These are phyloP conservation scores for Epichloe glyceriae DNA, from an alignment of 2,329 filamentous ascomycete species.

Conservation along the genomic window DNA sequence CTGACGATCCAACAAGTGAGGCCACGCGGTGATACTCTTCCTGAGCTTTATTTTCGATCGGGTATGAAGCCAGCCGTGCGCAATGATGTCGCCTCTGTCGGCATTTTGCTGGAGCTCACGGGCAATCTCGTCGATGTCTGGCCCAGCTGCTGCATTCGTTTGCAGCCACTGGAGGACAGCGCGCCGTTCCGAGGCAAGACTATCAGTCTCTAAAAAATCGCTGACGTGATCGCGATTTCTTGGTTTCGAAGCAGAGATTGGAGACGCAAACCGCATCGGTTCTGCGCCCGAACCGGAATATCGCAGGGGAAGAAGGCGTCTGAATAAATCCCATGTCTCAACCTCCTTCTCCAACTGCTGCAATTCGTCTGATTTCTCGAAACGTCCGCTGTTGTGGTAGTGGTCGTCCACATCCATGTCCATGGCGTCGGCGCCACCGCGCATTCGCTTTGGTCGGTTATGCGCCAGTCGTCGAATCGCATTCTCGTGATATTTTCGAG, in stretches of 20 bases:
- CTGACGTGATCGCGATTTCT: constrained; percentile 27
- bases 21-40: constrained; percentile 64
- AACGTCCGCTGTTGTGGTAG: background rate
- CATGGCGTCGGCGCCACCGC: constrained; percentile 29
- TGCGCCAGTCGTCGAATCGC: constrained; percentile 24
- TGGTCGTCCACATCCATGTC: constrained; percentile 44
- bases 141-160: constrained; percentile 55
- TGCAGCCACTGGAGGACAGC: constrained; percentile 80
- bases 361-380: constrained; percentile 12
- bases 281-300: constrained; percentile 29
- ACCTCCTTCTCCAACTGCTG: constrained; percentile 64
- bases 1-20: constrained; percentile 50
- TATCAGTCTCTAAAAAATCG: constrained; percentile 61
- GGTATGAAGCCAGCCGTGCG: constrained; percentile 86
- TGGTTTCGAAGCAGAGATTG: constrained; percentile 15
- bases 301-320: constrained; percentile 58
- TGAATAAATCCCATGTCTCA: constrained; percentile 81
- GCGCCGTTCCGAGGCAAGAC: constrained; percentile 63
- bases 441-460: constrained; percentile 15
- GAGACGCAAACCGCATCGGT: constrained; percentile 20
- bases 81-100: constrained; percentile 68
- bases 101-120: constrained; percentile 63
- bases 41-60: constrained; percentile 79
- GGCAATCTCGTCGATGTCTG: constrained; percentile 63
- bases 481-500: constrained; percentile 43